phyloP scores from a whole-genome alignment of 768 basidiomycete genomes.

The Tricholoma bakamatsutake region DNA sequence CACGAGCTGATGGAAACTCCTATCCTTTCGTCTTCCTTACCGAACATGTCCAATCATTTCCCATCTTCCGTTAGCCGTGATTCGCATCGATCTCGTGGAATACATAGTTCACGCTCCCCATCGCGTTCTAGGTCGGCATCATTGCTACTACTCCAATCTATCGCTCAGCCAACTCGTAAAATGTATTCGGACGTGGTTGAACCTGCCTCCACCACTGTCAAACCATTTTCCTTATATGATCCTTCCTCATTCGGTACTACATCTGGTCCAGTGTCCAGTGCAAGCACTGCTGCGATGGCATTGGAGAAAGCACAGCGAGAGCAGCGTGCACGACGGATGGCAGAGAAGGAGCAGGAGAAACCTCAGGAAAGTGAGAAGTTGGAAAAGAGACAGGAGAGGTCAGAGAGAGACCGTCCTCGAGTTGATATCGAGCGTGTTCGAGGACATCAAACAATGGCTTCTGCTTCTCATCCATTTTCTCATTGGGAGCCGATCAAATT shows the following conservation, averaged over 20 bases:
- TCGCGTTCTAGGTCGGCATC: conserved; percentile 20
- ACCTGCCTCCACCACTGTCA: not conserved
- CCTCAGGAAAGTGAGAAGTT: conserved; percentile 11
- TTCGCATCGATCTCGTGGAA: conserved; percentile 9
- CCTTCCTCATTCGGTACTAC: not conserved
- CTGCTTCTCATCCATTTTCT: conserved; percentile 7
- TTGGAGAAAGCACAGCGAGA: conserved; percentile 35
- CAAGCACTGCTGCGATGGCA: conserved; percentile 49
- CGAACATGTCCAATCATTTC: conserved; percentile 25
- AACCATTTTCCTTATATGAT: no score
- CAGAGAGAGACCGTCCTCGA: conserved; percentile 2
- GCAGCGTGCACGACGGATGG: conserved; percentile 13
- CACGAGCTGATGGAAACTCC: conserved; percentile 43
- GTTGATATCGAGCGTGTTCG: conserved; percentile 1
- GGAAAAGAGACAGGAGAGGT: conserved; percentile 11
- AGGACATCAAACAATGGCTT: conserved; percentile 1
- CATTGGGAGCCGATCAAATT: conserved; percentile 8
- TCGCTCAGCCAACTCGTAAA: conserved; percentile 13
- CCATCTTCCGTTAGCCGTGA: conserved; percentile 16
- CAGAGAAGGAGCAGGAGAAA: conserved; percentile 5
- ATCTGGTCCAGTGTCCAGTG: conserved; percentile 33
- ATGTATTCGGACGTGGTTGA: not conserved
- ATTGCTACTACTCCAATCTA: conserved; percentile 12
- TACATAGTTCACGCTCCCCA: conserved; percentile 4
- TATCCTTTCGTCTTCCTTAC: conserved; percentile 37